These are phyloP conservation scores for Colletotrichum liaoningense DNA, from an alignment of 2,329 filamentous ascomycete species.

Conservation along the genomic window DNA sequence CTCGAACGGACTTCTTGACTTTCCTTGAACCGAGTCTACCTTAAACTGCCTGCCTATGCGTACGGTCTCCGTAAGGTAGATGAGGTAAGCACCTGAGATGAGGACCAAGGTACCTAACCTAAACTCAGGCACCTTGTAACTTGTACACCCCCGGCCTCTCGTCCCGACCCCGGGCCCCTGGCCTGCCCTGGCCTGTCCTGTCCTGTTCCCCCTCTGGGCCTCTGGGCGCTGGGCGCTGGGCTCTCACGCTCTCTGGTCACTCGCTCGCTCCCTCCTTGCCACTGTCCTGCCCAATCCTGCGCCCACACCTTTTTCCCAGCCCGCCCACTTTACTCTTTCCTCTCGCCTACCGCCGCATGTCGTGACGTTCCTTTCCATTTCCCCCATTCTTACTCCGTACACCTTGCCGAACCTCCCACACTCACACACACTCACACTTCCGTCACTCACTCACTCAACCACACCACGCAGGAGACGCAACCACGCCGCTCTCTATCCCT, in stretches of 20 bases:
- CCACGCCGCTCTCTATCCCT: slow-evolving; percentile 23
- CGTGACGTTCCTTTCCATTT: slow-evolving; percentile 25
- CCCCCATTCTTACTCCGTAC: slow-evolving; percentile 12
- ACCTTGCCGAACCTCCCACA: slow-evolving; percentile 9
- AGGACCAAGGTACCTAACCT: background rate
- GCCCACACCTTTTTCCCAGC: slow-evolving; percentile 1
- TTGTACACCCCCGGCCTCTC: background rate
- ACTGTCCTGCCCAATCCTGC: background rate
- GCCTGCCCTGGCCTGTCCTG: no score
- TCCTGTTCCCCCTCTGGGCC: background rate
- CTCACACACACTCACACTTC: slow-evolving; percentile 11
- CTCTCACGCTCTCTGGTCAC: background rate
- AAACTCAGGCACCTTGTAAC: slow-evolving; percentile 9
- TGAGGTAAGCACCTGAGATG: no score
- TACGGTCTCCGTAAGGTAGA: no score
- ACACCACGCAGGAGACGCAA: slow-evolving; percentile 5
- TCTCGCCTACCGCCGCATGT: slow-evolving; percentile 11
- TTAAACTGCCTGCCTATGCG: no score
- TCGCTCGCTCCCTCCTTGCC: background rate
- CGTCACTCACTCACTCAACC: background rate
- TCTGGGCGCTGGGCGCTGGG: no score
- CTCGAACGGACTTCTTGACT: background rate
- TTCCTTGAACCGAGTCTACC: slow-evolving; percentile 18
- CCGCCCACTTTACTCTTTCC: slow-evolving; percentile 30
- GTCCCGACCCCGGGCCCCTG: background rate